Base-by-base conservation (phyloP, 768 basidiomycete species). In the Leccinum subtestaceum region DNA sequence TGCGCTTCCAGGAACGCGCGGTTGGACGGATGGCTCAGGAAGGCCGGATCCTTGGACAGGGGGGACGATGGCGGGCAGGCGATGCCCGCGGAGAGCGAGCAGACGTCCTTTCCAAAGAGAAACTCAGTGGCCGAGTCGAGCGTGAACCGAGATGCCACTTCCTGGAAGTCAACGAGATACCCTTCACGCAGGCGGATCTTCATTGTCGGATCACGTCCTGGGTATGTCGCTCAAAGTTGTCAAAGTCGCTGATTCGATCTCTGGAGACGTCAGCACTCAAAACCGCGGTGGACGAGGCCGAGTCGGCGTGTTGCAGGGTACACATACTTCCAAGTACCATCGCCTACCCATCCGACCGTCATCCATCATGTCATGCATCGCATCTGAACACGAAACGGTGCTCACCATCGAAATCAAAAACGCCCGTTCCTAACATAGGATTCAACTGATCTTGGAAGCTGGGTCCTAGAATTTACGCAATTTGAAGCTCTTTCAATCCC, bases 71-170 rank as follows among this genome's bases (percentile, higher is more conserved):
- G 65, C 43, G 72, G 77, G 60, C 66, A 78, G 32, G 63, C 60
- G 38, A 81, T 74, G 15, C 77, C 75, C 12, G 76, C 76, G 0
- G 72, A 67, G 32, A 79, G 69, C 0, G 72, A 73, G 38, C 73
- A 31, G 10, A 77, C 78, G 19, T 74, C 66, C 15, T 67, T 66
- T 31, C 83, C 81, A 58, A 84, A 83, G 10, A 85, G 74, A 64
- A 86, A 85, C 25, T 81, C 81, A 0, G 83, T 80, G 0, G 82
- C 82, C 1, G 81, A 82, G 64, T 87, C 85, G 34, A 86, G 68
- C 1, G 84, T 83, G 67, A 83, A 84, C 2, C 79, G 74, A 1
- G 71, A 72, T 2, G 70, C 70, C 54, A 79, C 62, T 50, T 79
- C 80, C 63, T 81, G 76, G 59, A 79, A 73, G 62, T 81, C 77